A percentile compares a stretch with the other conserved stretches of the same genome.
Evolutionary conservation across 2,329 filamentous ascomycete genomes (phyloP).

Genomic region (Ascochyta lentis): DNA sequence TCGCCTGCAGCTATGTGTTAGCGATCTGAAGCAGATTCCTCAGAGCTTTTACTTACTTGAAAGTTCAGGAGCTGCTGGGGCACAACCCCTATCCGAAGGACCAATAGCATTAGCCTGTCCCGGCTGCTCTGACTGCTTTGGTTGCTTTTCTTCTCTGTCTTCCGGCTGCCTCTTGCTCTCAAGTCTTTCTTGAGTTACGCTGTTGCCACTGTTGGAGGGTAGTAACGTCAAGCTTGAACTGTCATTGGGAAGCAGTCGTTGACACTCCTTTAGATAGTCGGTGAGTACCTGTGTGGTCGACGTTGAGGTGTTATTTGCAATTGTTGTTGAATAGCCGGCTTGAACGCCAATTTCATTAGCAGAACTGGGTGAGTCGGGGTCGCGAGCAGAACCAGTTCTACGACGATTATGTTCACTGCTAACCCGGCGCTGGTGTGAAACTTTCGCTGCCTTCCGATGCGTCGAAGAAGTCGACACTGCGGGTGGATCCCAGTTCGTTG

Average conservation of each 20-base stretch:
- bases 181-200: not conserved
- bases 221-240: not conserved
- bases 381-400: not conserved
- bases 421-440: not conserved
- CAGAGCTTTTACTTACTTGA: not conserved
- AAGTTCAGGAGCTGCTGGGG: not conserved
- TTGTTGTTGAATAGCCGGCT: not conserved
- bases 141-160: not conserved
- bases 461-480: not conserved
- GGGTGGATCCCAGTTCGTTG: not conserved
- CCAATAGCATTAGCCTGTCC: not conserved
- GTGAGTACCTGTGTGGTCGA: not conserved
- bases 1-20: not conserved
- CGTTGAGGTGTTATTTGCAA: not conserved
- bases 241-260: not conserved
- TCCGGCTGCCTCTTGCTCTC: not conserved
- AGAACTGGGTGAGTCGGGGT: not conserved
- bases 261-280: not conserved
- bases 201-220: not conserved
- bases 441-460: not conserved
- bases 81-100: not conserved
- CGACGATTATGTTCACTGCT: not conserved
- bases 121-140: not conserved
- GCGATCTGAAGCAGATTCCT: not conserved
- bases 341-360: not conserved